These are phyloP conservation scores for Stylonectria norvegica DNA, from an alignment of 2,329 filamentous ascomycete genomes.

Conservation along the genomic window DNA sequence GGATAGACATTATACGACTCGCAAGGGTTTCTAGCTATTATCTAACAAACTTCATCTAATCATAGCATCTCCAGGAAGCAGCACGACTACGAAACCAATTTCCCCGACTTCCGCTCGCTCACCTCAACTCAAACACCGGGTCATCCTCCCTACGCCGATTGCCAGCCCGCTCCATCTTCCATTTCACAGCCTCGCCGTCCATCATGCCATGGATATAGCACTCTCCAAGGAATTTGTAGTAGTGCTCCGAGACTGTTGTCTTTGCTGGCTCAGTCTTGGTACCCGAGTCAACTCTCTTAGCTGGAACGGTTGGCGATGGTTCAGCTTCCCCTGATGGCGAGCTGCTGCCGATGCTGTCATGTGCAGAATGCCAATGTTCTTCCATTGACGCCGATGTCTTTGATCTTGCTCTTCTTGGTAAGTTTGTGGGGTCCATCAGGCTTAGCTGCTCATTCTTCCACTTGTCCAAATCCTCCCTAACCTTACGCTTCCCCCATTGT, in stretches of 20 bases:
- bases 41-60: too few relatives aligned
- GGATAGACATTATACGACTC: too few relatives aligned
- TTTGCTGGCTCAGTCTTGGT: not conserved
- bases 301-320: not conserved
- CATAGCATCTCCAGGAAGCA: too few relatives aligned
- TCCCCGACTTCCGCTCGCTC: not conserved
- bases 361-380: not conserved
- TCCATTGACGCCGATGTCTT: not conserved
- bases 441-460: not conserved
- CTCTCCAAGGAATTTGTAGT: constrained; percentile 1
- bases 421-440: not conserved
- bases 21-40: too few relatives aligned
- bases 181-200: not conserved
- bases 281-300: not conserved
- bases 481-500: not conserved
- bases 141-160: not conserved
- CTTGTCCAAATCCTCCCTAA: not conserved
- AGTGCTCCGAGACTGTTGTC: not conserved
- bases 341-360: not conserved
- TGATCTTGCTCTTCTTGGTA: not conserved
- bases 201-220: constrained; percentile 2
- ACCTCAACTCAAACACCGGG: not conserved
- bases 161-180: not conserved
- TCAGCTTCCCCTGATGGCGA: not conserved
- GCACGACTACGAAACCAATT: too few relatives aligned